phyloP scores from a whole-genome alignment of 805 yeast genomes.

The Suhomyces xylopsoci region DNA sequence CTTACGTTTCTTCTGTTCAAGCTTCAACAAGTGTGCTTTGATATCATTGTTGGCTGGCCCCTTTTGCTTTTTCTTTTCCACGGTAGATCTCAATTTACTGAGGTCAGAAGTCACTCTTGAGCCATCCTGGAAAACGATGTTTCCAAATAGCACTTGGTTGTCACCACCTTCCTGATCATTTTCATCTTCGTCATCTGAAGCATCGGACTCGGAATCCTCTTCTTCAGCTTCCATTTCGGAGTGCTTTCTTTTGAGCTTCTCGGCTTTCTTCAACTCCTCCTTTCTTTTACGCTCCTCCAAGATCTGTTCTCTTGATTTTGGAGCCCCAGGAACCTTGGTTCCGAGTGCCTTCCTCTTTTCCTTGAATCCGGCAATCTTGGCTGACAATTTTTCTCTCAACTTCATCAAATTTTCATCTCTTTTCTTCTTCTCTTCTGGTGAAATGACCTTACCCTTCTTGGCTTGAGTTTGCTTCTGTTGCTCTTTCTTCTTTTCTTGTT shows the following conservation, averaged over 20 bases:
- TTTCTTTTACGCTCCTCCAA: constrained; percentile 58
- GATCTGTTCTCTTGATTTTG: constrained; percentile 78
- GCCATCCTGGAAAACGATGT: constrained; percentile 80
- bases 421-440: constrained; percentile 47
- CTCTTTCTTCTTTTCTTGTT: constrained; percentile 55
- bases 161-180: constrained; percentile 27
- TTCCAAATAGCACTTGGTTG: constrained; percentile 67
- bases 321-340: constrained; percentile 73
- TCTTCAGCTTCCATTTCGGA: constrained; percentile 41
- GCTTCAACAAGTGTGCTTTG: constrained; percentile 71
- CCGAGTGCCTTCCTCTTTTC: constrained; percentile 93
- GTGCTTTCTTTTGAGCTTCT: constrained; percentile 40
- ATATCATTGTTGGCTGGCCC: constrained; percentile 87
- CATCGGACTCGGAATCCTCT: constrained; percentile 23
- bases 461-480: constrained; percentile 14
- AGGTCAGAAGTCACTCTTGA: constrained; percentile 73
- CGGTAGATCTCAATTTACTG: constrained; percentile 47
- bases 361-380: constrained; percentile 64
- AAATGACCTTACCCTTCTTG: constrained; percentile 27
- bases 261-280: constrained; percentile 44
- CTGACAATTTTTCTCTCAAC: constrained; percentile 75
- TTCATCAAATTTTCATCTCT: constrained; percentile 57
- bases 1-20: constrained; percentile 72
- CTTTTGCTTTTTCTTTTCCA: constrained; percentile 55
- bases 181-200: constrained; percentile 15